These are phyloP conservation scores for Didymella arachidicola DNA, from an alignment of 2,329 filamentous ascomycete genomes.

Conservation along the genomic window DNA sequence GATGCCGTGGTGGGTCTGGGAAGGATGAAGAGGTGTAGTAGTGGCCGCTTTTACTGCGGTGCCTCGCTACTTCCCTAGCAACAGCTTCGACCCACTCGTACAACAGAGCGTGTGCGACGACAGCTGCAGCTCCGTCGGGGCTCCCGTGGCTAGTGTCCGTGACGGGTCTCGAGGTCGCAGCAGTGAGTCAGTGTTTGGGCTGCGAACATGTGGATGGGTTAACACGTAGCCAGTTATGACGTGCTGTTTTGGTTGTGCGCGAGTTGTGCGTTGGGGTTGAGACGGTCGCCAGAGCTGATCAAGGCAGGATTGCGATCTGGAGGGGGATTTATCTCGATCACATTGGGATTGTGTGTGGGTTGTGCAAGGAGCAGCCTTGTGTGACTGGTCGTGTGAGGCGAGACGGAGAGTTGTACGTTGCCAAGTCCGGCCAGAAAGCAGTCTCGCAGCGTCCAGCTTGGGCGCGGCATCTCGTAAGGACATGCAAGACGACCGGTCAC, in stretches of 20 bases:
- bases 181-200: slow-evolving; percentile 19
- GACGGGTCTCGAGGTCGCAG: not conserved
- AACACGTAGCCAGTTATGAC: not conserved
- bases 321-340: not conserved
- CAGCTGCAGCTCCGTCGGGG: not conserved
- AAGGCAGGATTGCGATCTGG: not conserved
- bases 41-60: not conserved
- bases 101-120: not conserved
- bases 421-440: not conserved
- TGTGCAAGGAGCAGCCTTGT: slow-evolving; percentile 17
- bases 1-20: not conserved
- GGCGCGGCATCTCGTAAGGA: not conserved
- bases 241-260: not conserved
- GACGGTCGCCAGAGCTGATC: not conserved
- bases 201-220: slow-evolving; percentile 8
- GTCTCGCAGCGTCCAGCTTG: not conserved
- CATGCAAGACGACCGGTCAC: not conserved
- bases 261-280: not conserved
- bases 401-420: not conserved
- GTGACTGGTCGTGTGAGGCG: slow-evolving; percentile 3
- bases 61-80: not conserved
- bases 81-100: not conserved
- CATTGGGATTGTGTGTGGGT: slow-evolving; percentile 1
- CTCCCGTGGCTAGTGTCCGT: not conserved
- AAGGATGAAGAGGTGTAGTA: not conserved